phyloP scores from a whole-genome alignment of 78 protist species.

The Goniomonas avonlea region DNA sequence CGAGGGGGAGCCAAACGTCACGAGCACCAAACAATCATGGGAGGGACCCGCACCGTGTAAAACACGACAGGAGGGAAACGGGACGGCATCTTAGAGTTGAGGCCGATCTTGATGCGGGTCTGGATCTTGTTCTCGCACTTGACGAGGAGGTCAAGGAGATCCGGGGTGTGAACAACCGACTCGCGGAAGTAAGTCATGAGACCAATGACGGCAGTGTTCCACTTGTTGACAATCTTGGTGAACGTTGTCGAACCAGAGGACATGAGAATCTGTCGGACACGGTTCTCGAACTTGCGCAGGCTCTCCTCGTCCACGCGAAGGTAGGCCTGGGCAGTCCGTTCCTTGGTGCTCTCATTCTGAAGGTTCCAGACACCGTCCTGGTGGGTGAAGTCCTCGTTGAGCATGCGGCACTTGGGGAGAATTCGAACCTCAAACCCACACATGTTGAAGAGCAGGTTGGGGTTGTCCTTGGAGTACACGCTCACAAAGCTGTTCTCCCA shows the following conservation, averaged over 20 bases:
- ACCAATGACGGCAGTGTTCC: constrained; percentile 98
- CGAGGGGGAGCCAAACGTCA: background rate
- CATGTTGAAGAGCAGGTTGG: constrained; percentile 94
- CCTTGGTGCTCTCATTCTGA: constrained; percentile 90
- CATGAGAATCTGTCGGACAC: constrained; percentile 93
- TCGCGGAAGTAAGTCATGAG: constrained; percentile 98
- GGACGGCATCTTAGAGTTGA: constrained; percentile 99
- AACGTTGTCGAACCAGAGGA: constrained; percentile 96
- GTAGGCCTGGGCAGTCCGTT: constrained; percentile 93
- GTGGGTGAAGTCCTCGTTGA: constrained; percentile 52
- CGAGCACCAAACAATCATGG: too few species aligned
- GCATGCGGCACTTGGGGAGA: constrained; percentile 83
- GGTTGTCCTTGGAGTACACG: constrained; percentile 94
- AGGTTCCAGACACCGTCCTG: constrained; percentile 96
- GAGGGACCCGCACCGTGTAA: constrained; percentile 70
- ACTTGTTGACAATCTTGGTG: constrained; percentile 94
- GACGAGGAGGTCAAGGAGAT: constrained; percentile 95
- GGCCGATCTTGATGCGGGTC: constrained; percentile 98
- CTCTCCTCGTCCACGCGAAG: constrained; percentile 83
- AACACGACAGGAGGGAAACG: constrained; percentile 99
- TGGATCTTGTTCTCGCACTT: constrained; percentile 99
- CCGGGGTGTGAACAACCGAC: constrained; percentile 78
- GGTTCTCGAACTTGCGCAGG: constrained; percentile 82
- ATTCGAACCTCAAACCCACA: constrained; percentile 92
- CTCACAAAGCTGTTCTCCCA: constrained; percentile 87